phyloP scores from a whole-genome alignment of 2,329 filamentous ascomycete species.

The Periconia sp. region DNA sequence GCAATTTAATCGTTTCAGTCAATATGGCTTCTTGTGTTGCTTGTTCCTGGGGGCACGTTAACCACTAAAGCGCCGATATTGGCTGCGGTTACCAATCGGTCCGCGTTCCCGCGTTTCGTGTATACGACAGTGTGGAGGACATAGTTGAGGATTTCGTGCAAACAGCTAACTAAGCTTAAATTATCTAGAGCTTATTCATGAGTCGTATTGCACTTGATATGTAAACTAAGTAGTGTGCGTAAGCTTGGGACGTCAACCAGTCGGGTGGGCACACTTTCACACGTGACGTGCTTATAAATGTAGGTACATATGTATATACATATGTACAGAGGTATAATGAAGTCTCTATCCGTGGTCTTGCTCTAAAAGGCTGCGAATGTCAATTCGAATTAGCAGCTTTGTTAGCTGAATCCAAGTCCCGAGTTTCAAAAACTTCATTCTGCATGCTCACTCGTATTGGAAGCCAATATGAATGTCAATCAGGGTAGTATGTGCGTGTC shows the following conservation, averaged over 20 bases:
- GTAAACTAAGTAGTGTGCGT: neutral
- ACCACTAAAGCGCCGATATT: conserved; percentile 8
- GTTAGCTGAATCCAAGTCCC: too few relatives aligned
- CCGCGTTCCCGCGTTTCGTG: neutral
- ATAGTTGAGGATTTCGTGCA: neutral
- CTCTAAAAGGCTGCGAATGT: too few relatives aligned
- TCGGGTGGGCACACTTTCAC: neutral
- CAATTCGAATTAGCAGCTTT: too few relatives aligned
- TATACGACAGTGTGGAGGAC: neutral
- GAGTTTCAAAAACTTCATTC: too few relatives aligned
- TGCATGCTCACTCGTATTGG: too few relatives aligned
- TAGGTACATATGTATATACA: too few relatives aligned
- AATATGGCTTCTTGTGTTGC: conserved; percentile 15
- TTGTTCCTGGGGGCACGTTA: conserved; percentile 5
- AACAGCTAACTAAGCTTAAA: neutral
- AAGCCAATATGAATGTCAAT: neutral
- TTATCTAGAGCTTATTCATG: neutral
- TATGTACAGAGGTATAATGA: too few relatives aligned
- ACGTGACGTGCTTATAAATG: neutral
- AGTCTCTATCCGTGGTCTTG: too few relatives aligned
- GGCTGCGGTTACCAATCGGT: neutral
- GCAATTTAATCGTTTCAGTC: conserved; percentile 11
- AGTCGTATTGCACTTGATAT: neutral
- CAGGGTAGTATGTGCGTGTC: neutral
- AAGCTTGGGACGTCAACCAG: neutral